Base-by-base conservation (phyloP, 495 filamentous ascomycete genomes). In the Lophiostoma macrostomum region DNA sequence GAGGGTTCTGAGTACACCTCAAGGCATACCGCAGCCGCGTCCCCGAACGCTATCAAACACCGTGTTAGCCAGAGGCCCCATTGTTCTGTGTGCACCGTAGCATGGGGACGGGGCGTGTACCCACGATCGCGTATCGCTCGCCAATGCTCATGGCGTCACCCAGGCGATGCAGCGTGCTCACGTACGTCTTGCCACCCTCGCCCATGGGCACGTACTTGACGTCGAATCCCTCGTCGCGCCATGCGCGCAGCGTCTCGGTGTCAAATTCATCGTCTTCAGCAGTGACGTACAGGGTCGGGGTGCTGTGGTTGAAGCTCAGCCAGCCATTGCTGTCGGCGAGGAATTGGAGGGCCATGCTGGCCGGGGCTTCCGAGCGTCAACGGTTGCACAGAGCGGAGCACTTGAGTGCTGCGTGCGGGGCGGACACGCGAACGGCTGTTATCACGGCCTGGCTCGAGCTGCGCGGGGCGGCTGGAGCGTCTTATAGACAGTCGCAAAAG, bases 141-240 rank as follows among this genome's bases (percentile, higher is more conserved):
- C 65, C 60, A 35, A 64, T 59, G 11, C 67, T 61, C 40, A 69
- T 56, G 2, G 37, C 49, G 38, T 69, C 64, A 13, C 64, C 64
- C 7, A 67, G 47, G 18, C 41, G 48, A 22, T 76, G 69, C 43
- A 88, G 53, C 40, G 69, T 73, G 35, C 62, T 60, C 10, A 69
- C 58, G 59, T 84, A 86, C 3, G 77, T 71, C 45, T 80, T 77
- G 3, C 73, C 78, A 14, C 75, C 76, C 5, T 67, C 64, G 13
- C 75, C 71, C 55, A 81, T 72, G 0, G 82, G 76, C 0, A 86
- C 39, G 55, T 87, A 88, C 1, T 73, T 64, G 2, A 84, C 80
- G 25, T 78, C 67, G 65, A 87, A 88, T 12, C 84, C 85, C 58
- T 89, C 85, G 44, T 78, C 77, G 23, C 72, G 71, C 84, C 84